phyloP scores from a whole-genome alignment of 1,139 yeast genomes.

The Saccharomyces hybrid region DNA sequence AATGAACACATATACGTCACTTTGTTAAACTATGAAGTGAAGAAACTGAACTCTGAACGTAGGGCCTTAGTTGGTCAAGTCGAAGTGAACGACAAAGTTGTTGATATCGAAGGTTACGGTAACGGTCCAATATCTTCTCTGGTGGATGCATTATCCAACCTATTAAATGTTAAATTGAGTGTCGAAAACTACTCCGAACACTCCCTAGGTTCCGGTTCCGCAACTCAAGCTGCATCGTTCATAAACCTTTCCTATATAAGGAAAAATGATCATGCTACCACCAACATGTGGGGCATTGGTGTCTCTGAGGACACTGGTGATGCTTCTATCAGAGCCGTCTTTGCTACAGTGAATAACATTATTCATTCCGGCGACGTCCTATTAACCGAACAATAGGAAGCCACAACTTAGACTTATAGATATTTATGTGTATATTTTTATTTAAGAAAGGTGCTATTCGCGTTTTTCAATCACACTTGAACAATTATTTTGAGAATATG shows the following conservation, averaged over 20 bases:
- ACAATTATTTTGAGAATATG: neutral
- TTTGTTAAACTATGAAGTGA: slow-evolving; percentile 45
- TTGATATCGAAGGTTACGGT: slow-evolving; percentile 61
- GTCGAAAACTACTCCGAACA: slow-evolving; percentile 88
- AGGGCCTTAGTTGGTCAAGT: slow-evolving; percentile 48
- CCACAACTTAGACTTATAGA: neutral
- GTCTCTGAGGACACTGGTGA: slow-evolving; percentile 87
- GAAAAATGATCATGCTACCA: slow-evolving; percentile 37
- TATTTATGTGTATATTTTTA: neutral
- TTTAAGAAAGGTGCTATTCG: neutral
- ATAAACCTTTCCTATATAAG: slow-evolving; percentile 51
- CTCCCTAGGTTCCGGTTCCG: slow-evolving; percentile 80
- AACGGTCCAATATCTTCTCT: slow-evolving; percentile 95
- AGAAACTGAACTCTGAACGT: slow-evolving; percentile 36
- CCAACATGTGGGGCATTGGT: slow-evolving; percentile 86
- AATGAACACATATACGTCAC: slow-evolving; percentile 31
- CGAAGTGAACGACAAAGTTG: slow-evolving; percentile 33
- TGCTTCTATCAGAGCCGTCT: slow-evolving; percentile 75
- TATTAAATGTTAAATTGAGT: slow-evolving; percentile 52
- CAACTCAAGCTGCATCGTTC: slow-evolving; percentile 85
- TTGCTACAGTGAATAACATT: slow-evolving; percentile 58
- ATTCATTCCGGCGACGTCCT: slow-evolving; percentile 29
- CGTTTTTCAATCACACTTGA: neutral
- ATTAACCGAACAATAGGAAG: slow-evolving; percentile 13
- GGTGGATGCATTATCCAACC: slow-evolving; percentile 63